A percentile compares a stretch with the other conserved stretches of the same genome.
Evolutionary conservation across 257 asterid species (phyloP).

Genomic region (Rauvolfia tetraphylla): DNA sequence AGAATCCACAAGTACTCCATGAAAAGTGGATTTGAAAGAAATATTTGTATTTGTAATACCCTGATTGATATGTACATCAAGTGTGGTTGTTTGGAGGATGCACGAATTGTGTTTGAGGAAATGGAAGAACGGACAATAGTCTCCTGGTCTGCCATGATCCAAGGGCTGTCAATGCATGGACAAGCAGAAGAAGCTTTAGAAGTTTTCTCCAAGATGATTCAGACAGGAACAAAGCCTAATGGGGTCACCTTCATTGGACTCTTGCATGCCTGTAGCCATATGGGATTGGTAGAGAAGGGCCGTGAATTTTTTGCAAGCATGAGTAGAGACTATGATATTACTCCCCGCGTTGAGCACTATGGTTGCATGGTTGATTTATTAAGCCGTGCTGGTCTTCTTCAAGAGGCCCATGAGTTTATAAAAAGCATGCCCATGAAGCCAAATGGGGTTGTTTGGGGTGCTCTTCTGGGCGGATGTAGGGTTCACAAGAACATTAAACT

Average conservation of each 20-base stretch:
- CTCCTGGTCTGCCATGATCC: slow-evolving; percentile 77
- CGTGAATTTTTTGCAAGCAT: slow-evolving; percentile 45
- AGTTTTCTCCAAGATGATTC: slow-evolving; percentile 49
- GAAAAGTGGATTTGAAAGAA: slow-evolving; percentile 33
- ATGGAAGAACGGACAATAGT: slow-evolving; percentile 48
- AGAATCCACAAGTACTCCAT: slow-evolving; percentile 47
- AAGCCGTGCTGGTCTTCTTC: slow-evolving; percentile 60
- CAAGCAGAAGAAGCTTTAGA: slow-evolving; percentile 45
- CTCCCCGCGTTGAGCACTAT: slow-evolving; percentile 58
- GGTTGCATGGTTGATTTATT: slow-evolving; percentile 81
- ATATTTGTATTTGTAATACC: slow-evolving; percentile 47
- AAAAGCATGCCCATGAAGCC: slow-evolving; percentile 47
- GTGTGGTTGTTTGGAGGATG: slow-evolving; percentile 56
- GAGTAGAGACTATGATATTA: slow-evolving; percentile 41
- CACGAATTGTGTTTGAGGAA: slow-evolving; percentile 39
- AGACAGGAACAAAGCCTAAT: slow-evolving; percentile 49
- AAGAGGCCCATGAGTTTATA: slow-evolving; percentile 51
- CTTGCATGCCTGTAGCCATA: slow-evolving; percentile 62
- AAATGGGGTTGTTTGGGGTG: slow-evolving; percentile 67
- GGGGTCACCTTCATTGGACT: slow-evolving; percentile 62
- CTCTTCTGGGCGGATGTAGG: slow-evolving; percentile 70
- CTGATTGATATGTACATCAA: slow-evolving; percentile 62
- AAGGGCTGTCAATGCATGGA: slow-evolving; percentile 68
- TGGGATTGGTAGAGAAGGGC: slow-evolving; percentile 55
- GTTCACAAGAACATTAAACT: slow-evolving; percentile 52